Evolutionary conservation across 371 early-diverging fungal genomes (phyloP).

Genomic region (Phascolomyces articulosus): DNA sequence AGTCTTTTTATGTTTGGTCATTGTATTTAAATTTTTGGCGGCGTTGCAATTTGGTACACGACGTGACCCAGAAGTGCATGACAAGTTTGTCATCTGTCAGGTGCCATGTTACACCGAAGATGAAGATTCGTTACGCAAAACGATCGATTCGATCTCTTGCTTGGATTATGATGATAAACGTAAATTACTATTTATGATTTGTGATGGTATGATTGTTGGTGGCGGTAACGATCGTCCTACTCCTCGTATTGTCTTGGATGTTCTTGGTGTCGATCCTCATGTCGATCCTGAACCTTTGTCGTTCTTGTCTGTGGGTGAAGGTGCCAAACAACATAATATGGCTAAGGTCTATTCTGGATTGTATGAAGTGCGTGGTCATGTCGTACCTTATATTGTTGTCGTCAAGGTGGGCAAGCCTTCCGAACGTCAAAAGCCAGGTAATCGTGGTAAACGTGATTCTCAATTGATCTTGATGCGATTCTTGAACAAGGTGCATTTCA

Average conservation of each 20-base stretch:
- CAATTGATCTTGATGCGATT: slow-evolving; percentile 87
- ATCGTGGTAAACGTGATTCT: slow-evolving; percentile 90
- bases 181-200: slow-evolving; percentile 75
- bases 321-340: slow-evolving; percentile 79
- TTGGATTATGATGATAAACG: slow-evolving; percentile 70
- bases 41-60: slow-evolving; percentile 72
- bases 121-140: slow-evolving; percentile 64
- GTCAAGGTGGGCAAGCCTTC: slow-evolving; percentile 78
- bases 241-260: slow-evolving; percentile 81
- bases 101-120: slow-evolving; percentile 83
- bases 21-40: slow-evolving; percentile 87
- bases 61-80: slow-evolving; percentile 74
- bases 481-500: slow-evolving; percentile 77
- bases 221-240: slow-evolving; percentile 90
- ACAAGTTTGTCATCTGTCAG: slow-evolving; percentile 86
- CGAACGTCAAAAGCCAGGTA: slow-evolving; percentile 77
- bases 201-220: slow-evolving; percentile 85
- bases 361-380: slow-evolving; percentile 76
- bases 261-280: slow-evolving; percentile 76
- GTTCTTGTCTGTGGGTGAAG: slow-evolving; percentile 85
- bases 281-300: slow-evolving; percentile 79
- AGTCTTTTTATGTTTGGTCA: slow-evolving; percentile 74
- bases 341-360: slow-evolving; percentile 90
- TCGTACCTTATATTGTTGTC: slow-evolving; percentile 80
- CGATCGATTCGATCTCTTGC: slow-evolving; percentile 70